phyloP scores from a whole-genome alignment of 345 rosid species.

The Cardiospermum halicacabum region DNA sequence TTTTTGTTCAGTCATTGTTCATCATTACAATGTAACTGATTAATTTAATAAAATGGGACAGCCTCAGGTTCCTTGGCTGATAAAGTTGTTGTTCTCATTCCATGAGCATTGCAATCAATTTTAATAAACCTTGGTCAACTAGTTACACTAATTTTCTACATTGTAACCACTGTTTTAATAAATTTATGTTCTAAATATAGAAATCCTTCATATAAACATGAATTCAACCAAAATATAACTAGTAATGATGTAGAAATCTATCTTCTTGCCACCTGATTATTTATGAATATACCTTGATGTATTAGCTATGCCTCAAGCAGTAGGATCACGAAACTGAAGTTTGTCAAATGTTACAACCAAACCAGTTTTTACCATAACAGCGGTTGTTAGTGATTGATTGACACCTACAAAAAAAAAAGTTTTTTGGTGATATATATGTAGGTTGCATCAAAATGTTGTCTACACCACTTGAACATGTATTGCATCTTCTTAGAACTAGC shows the following conservation, averaged over 20 bases:
- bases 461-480: not conserved
- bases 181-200: not conserved
- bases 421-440: not conserved
- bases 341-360: constrained; percentile 71
- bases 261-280: not conserved
- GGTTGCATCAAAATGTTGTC: constrained; percentile 1
- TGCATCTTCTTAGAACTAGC: not conserved
- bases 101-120: constrained; percentile 67
- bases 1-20: no score
- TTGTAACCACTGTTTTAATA: not conserved
- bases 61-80: constrained; percentile 98
- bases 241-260: not conserved
- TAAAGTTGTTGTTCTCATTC: constrained; percentile 94
- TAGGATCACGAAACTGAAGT: constrained; percentile 67
- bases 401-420: constrained; percentile 43
- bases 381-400: constrained; percentile 85
- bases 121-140: not conserved
- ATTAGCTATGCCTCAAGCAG: constrained; percentile 87
- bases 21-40: no score
- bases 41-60: constrained; percentile 87
- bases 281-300: constrained; percentile 69
- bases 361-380: constrained; percentile 88
- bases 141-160: no score
- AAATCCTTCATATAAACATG: not conserved
- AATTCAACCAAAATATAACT: no score